Base-by-base conservation (phyloP, 2,329 filamentous ascomycete species). In the Periconia digitata region DNA sequence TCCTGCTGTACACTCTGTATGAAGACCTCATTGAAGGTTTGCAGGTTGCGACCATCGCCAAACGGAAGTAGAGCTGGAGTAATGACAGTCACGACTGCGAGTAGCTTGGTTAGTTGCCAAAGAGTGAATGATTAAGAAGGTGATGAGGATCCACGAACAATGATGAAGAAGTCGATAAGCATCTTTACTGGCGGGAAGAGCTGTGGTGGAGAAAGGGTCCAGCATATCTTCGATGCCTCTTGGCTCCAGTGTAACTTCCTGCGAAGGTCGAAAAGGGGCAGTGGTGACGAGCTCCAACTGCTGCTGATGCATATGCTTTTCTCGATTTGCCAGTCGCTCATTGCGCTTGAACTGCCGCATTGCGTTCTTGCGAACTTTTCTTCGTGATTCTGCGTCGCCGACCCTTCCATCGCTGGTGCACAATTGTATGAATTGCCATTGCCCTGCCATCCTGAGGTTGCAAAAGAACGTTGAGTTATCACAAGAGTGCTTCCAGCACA, bases 141-240 rank as follows among this genome's bases (percentile, higher is more conserved):
- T 4, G 13, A 3, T 16, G 6, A 38, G 35, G 6, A 3, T 3
- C 17, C 4, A 41, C 39, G 17, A 8, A 41, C 39, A 44, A 20
- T 37, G 32, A 17, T 21, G 18, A 37, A 44, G 24, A 23, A 44
- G 43, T 10, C 43, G 29, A 15, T n/a, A 34, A 36, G 43, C 32
- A 23, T 37, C 21, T 22, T 22, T 12, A 21, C 23, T 16, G 6
- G 21, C 7, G 2, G 34, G 43, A 15, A 38, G 32, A 24, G 20
- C 20, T 15, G 43, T 38, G 15, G 18, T 23, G 12, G 34, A 22
- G 13, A 38, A 44, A 8, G 32, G 18, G 10, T 38, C 43, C 3
- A 44, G 24, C 10, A 3, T 18, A 8, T 6, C 20, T 18, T 15
- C 29, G 8, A 18, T 15, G 5, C 20, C 34, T 18, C 21, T 36